Base-by-base conservation (phyloP, 2,329 filamentous ascomycete genomes). In the Fusarium anguioides region DNA sequence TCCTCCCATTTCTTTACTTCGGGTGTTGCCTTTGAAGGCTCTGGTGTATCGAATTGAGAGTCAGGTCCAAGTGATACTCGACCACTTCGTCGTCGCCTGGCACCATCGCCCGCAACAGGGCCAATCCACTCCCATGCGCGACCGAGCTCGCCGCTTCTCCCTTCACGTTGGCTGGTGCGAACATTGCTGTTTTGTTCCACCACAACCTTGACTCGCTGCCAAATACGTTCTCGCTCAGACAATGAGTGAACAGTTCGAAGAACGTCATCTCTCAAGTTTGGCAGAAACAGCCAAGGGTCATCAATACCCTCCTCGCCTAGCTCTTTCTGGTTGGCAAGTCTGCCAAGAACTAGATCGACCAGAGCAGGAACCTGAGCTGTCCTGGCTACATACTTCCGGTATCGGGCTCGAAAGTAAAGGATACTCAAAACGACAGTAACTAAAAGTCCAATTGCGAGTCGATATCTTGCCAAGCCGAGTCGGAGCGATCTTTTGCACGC, bases 121-220 rank as follows among this genome's bases (percentile, higher is more conserved):
- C 88, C 88, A 64, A 91, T 90, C 88, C 88, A 91, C 74, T 91
- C 89, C 88, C 88, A 91, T 2, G 87, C 88, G 26, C 87, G 82
- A 26, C 87, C 87, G 27, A 91, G 84, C 73, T 91, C 89, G 31
- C 88, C 89, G 69, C 84, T 89, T 51, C 83, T 80, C 44, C 90
- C 79, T 85, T 91, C 81, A 82, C 94, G 81, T 85, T 94, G 79
- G 80, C 86, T 83, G 0, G 86, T 92, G 39, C 96, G 87, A 17
- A 99, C 91, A 74, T 99, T 99, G 61, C 92, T 91, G 77, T 99
- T 99, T 78, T 90, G 89, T 79, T 99, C 96, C 1, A 99, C 94
- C 50, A 98, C 91, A 49, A 84, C 87, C 69, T 89, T 87, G 20
- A 99, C 96, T 47, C 88, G 88, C 66, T 89, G 86, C 96, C 96